Evolutionary conservation across 352 stramenopile species (phyloP).

Genomic region (Globisporangium yorkense): DNA sequence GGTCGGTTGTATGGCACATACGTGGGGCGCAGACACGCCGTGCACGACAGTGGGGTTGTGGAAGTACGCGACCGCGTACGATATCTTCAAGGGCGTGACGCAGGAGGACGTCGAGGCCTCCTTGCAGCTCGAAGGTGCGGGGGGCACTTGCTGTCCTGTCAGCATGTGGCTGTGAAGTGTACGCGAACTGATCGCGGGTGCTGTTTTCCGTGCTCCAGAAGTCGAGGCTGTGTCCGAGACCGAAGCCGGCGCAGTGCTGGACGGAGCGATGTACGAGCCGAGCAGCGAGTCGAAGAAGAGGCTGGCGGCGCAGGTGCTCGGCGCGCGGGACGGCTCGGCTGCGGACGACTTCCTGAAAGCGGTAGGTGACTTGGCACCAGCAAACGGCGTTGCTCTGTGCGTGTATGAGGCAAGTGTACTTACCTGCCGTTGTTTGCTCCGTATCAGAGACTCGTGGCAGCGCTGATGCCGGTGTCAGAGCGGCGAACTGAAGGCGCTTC

Average conservation of each 20-base stretch:
- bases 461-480: conserved; percentile 9
- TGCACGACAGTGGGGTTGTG: conserved; percentile 66
- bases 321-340: conserved; percentile 6
- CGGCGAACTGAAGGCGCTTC: background rate
- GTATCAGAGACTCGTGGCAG: conserved; percentile 12
- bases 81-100: conserved; percentile 57
- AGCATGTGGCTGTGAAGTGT: background rate
- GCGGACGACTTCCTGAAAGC: conserved; percentile 47
- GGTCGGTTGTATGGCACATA: background rate
- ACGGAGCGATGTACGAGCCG: conserved; percentile 5
- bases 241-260: background rate
- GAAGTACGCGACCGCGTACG: conserved; percentile 54
- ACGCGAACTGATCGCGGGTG: background rate
- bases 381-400: background rate
- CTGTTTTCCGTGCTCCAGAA: background rate
- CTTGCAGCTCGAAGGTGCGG: conserved; percentile 50
- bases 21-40: conserved; percentile 34
- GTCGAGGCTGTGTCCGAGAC: background rate
- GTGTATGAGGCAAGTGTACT: background rate
- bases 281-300: conserved; percentile 2
- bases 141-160: background rate
- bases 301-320: conserved; percentile 5
- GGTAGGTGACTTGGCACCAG: conserved; percentile 9
- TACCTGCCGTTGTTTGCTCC: background rate
- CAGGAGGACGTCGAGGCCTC: conserved; percentile 51